Percentiles rank a stretch among this genome's conserved stretches.
Conservation (phyloP, 345 rosid genomes). For the Pistacia integerrima region DNA sequence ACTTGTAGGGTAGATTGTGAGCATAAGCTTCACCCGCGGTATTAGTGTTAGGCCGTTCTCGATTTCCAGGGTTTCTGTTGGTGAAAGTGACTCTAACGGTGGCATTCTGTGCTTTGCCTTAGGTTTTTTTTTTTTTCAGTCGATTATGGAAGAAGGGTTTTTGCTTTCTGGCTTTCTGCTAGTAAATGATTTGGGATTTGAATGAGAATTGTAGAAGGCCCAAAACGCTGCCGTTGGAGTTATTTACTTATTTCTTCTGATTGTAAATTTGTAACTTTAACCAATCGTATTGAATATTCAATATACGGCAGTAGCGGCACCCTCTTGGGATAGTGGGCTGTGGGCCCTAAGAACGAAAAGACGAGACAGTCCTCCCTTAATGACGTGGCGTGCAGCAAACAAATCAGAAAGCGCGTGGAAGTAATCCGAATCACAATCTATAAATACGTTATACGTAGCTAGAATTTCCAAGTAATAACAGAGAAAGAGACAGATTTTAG, state of each 20-base stretch:
- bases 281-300: background rate
- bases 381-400: slow-evolving; percentile 8
- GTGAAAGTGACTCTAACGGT: slow-evolving; percentile 61
- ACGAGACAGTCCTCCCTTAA: background rate
- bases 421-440: background rate
- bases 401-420: slow-evolving; percentile 1
- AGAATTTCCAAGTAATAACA: background rate
- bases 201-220: background rate
- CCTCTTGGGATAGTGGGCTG: too few relatives aligned
- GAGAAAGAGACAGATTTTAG: background rate
- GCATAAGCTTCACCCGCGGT: slow-evolving; percentile 72
- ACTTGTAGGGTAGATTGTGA: slow-evolving; percentile 56
- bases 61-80: slow-evolving; percentile 63
- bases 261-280: too few relatives aligned
- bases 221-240: background rate
- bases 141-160: slow-evolving; percentile 11
- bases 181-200: background rate
- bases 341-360: background rate
- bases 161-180: background rate
- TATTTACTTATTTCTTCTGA: too few relatives aligned
- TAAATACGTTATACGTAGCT: background rate
- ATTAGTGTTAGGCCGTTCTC: slow-evolving; percentile 61
- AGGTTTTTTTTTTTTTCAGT: background rate
- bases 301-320: too few relatives aligned
- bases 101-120: slow-evolving; percentile 36